phyloP scores from a whole-genome alignment of 257 asterid genomes.

The Sherardia arvensis region DNA sequence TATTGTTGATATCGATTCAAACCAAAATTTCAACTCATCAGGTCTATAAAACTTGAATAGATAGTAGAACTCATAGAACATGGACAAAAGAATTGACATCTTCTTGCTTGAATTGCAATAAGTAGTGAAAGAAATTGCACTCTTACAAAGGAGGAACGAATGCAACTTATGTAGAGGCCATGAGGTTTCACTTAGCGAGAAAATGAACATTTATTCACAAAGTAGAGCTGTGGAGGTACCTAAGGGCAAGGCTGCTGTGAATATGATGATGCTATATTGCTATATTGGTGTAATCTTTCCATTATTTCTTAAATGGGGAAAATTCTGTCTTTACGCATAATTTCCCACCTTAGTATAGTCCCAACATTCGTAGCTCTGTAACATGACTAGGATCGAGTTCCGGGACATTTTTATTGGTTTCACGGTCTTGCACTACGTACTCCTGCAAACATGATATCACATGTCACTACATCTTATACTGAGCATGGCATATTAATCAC shows the following conservation, averaged over 20 bases:
- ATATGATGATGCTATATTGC: neutral
- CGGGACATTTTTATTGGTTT: constrained; percentile 46
- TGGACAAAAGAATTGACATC: no score
- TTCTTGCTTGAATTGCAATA: no score
- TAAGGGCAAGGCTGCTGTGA: constrained; percentile 1
- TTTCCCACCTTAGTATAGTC: constrained; percentile 53
- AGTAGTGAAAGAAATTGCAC: neutral
- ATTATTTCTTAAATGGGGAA: neutral
- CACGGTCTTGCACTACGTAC: constrained; percentile 87
- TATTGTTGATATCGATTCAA: no score
- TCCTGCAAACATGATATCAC: constrained; percentile 38
- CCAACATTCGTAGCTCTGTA: constrained; percentile 80
- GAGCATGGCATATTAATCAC: neutral
- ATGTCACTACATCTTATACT: neutral
- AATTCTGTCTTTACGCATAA: neutral
- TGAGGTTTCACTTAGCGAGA: neutral
- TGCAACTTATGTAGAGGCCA: neutral
- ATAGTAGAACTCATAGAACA: no score
- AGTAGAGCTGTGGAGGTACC: neutral
- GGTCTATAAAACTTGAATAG: no score
- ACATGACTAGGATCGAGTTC: constrained; percentile 82
- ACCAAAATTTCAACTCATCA: no score
- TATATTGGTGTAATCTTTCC: neutral
- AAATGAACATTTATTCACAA: neutral
- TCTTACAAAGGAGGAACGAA: no score